A percentile compares a stretch with the other conserved stretches of the same genome.
These are phyloP conservation scores for Leishmania lainsoni DNA, from an alignment of 208 protist genomes.

Conservation along the genomic window DNA sequence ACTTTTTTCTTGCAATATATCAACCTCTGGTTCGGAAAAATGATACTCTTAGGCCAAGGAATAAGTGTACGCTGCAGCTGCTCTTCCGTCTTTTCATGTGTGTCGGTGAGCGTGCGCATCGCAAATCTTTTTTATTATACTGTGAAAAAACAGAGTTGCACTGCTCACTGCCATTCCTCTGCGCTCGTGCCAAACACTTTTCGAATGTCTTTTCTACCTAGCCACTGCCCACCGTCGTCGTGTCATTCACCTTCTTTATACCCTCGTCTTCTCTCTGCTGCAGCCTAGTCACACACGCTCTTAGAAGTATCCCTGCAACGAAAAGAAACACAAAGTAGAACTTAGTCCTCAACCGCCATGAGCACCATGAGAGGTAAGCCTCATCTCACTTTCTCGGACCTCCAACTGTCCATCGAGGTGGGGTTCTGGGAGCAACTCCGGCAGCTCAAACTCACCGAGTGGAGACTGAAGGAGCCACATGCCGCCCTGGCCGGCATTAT, in stretches of 20 bases:
- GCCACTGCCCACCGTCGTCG: background rate
- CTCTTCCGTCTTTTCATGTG: background rate
- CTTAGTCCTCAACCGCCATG: background rate
- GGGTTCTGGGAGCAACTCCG: constrained; percentile 68
- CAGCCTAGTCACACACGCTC: background rate
- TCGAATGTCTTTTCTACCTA: background rate
- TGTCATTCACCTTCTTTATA: background rate
- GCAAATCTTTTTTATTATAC: background rate
- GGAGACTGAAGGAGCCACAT: constrained; percentile 53
- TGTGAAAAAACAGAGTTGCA: background rate
- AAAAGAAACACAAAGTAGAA: background rate
- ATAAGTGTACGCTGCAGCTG: background rate
- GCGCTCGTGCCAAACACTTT: background rate
- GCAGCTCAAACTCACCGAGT: constrained; percentile 51
- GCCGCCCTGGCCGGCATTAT: constrained; percentile 37
- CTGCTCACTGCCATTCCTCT: background rate
- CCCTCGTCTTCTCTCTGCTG: background rate
- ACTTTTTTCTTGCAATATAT: background rate
- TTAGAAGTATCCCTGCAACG: background rate
- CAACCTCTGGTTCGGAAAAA: background rate
- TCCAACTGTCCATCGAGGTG: constrained; percentile 56
- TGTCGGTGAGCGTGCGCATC: background rate
- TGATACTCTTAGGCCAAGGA: background rate
- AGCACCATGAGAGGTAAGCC: background rate
- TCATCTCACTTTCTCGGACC: constrained; percentile 35